phyloP scores from a whole-genome alignment of 1,284 basidiomycete species.

The Pascua sp. region DNA sequence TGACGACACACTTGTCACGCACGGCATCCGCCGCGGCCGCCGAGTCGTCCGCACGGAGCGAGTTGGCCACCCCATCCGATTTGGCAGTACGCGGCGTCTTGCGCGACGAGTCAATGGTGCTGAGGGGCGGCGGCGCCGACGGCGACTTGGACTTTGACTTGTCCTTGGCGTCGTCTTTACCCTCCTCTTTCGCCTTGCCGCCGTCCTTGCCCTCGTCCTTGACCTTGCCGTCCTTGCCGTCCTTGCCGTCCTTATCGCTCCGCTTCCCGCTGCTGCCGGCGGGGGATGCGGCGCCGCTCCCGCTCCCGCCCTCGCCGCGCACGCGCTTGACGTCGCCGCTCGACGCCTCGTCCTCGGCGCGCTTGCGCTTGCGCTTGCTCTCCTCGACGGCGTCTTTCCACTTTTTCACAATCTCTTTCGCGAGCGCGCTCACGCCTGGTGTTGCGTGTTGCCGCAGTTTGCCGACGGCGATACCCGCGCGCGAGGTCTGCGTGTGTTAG shows the following conservation, averaged over 20 bases:
- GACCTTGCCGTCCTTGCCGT: background rate
- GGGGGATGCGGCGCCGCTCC: constrained; percentile 6
- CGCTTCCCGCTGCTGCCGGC: constrained; percentile 3
- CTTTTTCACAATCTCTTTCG: constrained; percentile 88
- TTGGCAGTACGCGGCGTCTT: constrained; percentile 61
- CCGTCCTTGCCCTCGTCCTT: background rate
- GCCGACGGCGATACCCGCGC: constrained; percentile 86
- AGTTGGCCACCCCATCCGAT: constrained; percentile 60
- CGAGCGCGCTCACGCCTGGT: constrained; percentile 71
- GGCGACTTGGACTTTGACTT: constrained; percentile 4
- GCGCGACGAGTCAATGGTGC: constrained; percentile 52
- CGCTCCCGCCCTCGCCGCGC: constrained; percentile 30
- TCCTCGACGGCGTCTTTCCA: constrained; percentile 84
- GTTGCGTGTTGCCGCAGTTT: constrained; percentile 75
- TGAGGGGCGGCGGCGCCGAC: constrained; percentile 21
- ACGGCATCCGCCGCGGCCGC: constrained; percentile 57
- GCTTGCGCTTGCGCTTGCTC: constrained; percentile 57
- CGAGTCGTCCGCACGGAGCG: constrained; percentile 40
- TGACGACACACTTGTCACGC: constrained; percentile 81
- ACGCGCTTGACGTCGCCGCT: constrained; percentile 31
- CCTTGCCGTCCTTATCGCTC: background rate
- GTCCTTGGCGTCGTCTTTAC: background rate
- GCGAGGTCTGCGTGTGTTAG: constrained; percentile 55
- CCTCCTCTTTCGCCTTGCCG: background rate
- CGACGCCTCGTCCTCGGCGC: constrained; percentile 19